Percentiles rank a stretch among this genome's conserved stretches.
These are phyloP conservation scores for Pleurotus cornucopiae DNA, from an alignment of 768 basidiomycete species.

Conservation along the genomic window DNA sequence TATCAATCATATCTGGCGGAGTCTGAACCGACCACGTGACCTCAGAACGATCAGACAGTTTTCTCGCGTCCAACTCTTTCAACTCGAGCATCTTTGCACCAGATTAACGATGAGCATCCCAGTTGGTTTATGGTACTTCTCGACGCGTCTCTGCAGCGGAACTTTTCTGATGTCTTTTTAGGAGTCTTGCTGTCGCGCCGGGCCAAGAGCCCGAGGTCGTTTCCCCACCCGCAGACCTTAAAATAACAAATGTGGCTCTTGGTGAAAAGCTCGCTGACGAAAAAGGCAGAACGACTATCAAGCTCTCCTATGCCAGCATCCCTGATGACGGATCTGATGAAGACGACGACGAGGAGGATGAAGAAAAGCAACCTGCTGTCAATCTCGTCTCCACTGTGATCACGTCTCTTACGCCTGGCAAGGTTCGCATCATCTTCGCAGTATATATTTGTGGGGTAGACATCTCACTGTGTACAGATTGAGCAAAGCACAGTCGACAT, in stretches of 20 bases:
- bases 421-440: slow-evolving; percentile 40
- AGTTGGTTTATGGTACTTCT: slow-evolving; percentile 62
- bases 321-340: slow-evolving; percentile 46
- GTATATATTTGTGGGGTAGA: background rate
- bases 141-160: slow-evolving; percentile 19
- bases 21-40: slow-evolving; percentile 28
- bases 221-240: slow-evolving; percentile 61
- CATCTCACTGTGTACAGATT: slow-evolving; percentile 38
- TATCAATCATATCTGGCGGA: slow-evolving; percentile 30
- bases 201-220: slow-evolving; percentile 50
- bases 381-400: slow-evolving; percentile 50
- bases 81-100: background rate
- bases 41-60: background rate
- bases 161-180: slow-evolving; percentile 21
- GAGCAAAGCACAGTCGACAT: slow-evolving; percentile 75
- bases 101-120: slow-evolving; percentile 47
- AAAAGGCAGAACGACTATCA: slow-evolving; percentile 59
- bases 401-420: slow-evolving; percentile 78
- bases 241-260: slow-evolving; percentile 80
- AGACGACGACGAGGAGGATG: slow-evolving; percentile 29
- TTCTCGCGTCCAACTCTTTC: slow-evolving; percentile 11
- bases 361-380: slow-evolving; percentile 7
- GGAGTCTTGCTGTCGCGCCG: slow-evolving; percentile 60
- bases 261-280: slow-evolving; percentile 66
- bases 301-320: slow-evolving; percentile 43